A percentile compares a stretch with the other conserved stretches of the same genome.
These are phyloP conservation scores for Hippophae rhamnoides DNA, from an alignment of 306 rosid genomes.

Conservation along the genomic window DNA sequence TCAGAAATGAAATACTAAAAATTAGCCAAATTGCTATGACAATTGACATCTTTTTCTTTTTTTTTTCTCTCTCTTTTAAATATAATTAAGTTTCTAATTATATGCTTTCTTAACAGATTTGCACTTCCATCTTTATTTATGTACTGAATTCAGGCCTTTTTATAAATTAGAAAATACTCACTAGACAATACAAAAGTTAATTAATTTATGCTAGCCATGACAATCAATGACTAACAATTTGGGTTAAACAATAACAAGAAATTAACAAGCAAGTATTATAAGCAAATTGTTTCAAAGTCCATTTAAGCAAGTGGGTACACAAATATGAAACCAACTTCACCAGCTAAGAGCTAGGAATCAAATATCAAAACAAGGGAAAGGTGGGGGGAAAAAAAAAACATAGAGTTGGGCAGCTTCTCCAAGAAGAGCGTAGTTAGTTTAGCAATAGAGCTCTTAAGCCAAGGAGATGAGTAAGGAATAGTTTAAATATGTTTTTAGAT, in stretches of 20 bases:
- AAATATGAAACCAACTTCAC: slow-evolving; percentile 21
- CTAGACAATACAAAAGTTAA: too few relatives aligned
- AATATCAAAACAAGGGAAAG: slow-evolving; percentile 8
- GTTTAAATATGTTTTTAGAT: slow-evolving; percentile 22
- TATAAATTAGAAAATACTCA: too few relatives aligned
- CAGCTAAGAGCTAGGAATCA: slow-evolving; percentile 37
- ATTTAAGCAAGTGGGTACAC: slow-evolving; percentile 31
- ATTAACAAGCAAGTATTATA: neutral
- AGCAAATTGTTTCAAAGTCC: slow-evolving; percentile 22
- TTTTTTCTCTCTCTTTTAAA: too few relatives aligned
- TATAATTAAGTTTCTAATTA: too few relatives aligned
- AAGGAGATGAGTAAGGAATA: slow-evolving; percentile 55
- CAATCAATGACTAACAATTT: too few relatives aligned
- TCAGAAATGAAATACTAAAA: too few relatives aligned
- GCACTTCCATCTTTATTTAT: too few relatives aligned
- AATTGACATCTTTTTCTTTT: too few relatives aligned
- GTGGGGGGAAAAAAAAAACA: slow-evolving; percentile 1
- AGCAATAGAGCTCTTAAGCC: slow-evolving; percentile 84
- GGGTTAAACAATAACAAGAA: neutral
- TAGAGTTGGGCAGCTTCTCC: slow-evolving; percentile 40
- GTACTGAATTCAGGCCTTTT: too few relatives aligned
- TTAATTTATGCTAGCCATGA: too few relatives aligned
- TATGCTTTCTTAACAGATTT: too few relatives aligned
- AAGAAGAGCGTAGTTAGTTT: slow-evolving; percentile 46
- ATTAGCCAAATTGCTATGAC: too few relatives aligned